phyloP scores from a whole-genome alignment of 169 alveolate species.

The Theileria parva region DNA sequence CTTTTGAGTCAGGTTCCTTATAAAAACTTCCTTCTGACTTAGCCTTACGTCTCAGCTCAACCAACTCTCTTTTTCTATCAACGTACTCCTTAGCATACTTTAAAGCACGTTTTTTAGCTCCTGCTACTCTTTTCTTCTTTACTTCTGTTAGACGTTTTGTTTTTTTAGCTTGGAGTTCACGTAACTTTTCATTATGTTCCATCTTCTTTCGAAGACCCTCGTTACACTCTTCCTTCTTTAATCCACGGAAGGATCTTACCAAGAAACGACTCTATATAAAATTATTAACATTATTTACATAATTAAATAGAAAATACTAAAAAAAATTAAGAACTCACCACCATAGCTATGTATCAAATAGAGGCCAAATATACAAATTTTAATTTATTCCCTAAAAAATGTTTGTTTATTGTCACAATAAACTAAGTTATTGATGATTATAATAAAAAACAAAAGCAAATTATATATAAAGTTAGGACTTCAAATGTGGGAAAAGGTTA shows the following conservation, averaged over 20 bases:
- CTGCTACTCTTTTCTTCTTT: slow-evolving; percentile 50
- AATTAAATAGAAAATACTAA: not conserved
- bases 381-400: slow-evolving; percentile 1
- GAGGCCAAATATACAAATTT: not conserved
- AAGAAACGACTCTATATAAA: slow-evolving; percentile 48
- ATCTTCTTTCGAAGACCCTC: slow-evolving; percentile 63
- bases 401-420: not conserved
- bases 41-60: slow-evolving; percentile 74
- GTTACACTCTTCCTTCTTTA: slow-evolving; percentile 62
- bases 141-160: slow-evolving; percentile 29
- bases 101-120: slow-evolving; percentile 69
- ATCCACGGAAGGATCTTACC: slow-evolving; percentile 53
- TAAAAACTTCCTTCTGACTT: slow-evolving; percentile 74
- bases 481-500: not conserved
- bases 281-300: not conserved
- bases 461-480: not conserved
- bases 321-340: slow-evolving; percentile 3
- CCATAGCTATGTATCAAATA: slow-evolving; percentile 11
- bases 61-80: slow-evolving; percentile 65
- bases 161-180: slow-evolving; percentile 24
- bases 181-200: slow-evolving; percentile 56
- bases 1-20: slow-evolving; percentile 90
- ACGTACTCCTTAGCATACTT: slow-evolving; percentile 74
- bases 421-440: not conserved
- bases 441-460: too few relatives aligned